Percentiles rank a stretch among this genome's conserved stretches.
Evolutionary conservation across 192 early-diverging fungal species (phyloP).

Genomic region (Mortierella alpina): DNA sequence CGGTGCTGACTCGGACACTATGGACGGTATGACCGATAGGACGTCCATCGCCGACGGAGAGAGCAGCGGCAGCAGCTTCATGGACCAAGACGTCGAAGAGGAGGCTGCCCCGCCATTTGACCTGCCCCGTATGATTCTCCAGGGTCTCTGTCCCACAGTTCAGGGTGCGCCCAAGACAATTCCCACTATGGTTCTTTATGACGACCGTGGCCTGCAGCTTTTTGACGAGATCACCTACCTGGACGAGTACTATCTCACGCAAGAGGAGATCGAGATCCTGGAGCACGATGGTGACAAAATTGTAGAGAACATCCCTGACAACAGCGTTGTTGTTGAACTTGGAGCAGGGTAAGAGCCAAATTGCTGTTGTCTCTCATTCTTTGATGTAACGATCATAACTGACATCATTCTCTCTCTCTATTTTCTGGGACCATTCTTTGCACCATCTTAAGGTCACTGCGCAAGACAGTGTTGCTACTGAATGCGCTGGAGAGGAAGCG

Average conservation of each 20-base stretch:
- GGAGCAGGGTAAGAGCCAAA: slow-evolving; percentile 78
- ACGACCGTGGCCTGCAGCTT: slow-evolving; percentile 83
- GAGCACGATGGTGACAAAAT: slow-evolving; percentile 69
- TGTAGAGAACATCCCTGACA: slow-evolving; percentile 69
- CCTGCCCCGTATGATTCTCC: slow-evolving; percentile 40
- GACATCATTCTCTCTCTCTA: background rate
- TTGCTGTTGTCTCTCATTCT: background rate
- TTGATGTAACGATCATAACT: background rate
- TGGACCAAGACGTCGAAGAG: background rate
- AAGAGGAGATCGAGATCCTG: slow-evolving; percentile 89
- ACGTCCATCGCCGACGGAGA: slow-evolving; percentile 2
- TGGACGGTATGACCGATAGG: slow-evolving; percentile 28
- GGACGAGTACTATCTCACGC: slow-evolving; percentile 89
- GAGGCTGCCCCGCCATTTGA: slow-evolving; percentile 9
- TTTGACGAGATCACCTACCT: slow-evolving; percentile 93
- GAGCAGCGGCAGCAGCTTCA: slow-evolving; percentile 9
- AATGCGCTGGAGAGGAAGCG: slow-evolving; percentile 74
- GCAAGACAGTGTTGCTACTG: slow-evolving; percentile 88
- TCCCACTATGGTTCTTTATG: slow-evolving; percentile 89
- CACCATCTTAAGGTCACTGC: slow-evolving; percentile 72
- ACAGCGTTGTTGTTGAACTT: slow-evolving; percentile 85
- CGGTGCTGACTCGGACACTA: slow-evolving; percentile 23
- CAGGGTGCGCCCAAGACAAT: slow-evolving; percentile 62
- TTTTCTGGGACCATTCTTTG: slow-evolving; percentile 3
- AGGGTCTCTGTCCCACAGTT: slow-evolving; percentile 31